These are phyloP conservation scores for Thecaphora thlaspeos DNA, from an alignment of 1,284 basidiomycete species.

Conservation along the genomic window DNA sequence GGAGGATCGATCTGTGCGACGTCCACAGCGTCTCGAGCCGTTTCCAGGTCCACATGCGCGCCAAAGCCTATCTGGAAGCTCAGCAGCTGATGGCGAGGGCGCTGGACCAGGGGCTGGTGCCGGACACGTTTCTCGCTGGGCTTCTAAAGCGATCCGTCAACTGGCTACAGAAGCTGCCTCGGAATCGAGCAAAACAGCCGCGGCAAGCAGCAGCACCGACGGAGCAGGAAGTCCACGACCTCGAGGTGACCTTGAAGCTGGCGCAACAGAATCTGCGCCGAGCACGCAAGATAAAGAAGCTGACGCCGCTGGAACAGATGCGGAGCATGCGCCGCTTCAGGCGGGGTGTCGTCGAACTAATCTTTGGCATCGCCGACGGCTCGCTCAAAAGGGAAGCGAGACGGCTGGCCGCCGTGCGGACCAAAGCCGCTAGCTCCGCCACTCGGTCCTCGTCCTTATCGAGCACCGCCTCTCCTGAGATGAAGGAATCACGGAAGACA, in stretches of 20 bases:
- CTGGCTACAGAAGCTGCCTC: conserved; percentile 16
- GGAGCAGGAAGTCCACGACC: not conserved
- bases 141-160: conserved; percentile 9
- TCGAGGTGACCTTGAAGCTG: not conserved
- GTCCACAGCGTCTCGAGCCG: conserved; percentile 21
- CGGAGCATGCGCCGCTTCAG: not conserved
- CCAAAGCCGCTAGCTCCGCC: too few species aligned
- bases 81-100: conserved; percentile 23
- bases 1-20: conserved; percentile 7
- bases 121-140: conserved; percentile 21
- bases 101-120: conserved; percentile 11
- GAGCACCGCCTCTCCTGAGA: too few species aligned
- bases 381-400: not conserved
- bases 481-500: too few species aligned
- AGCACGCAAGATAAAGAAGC: not conserved
- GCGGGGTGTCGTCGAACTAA: not conserved
- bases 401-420: not conserved
- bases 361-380: not conserved
- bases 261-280: not conserved
- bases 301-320: not conserved
- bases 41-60: conserved; percentile 18
- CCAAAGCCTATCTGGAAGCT: conserved; percentile 16
- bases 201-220: not conserved
- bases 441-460: too few species aligned
- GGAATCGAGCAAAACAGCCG: too few species aligned